Evolutionary conservation across 768 basidiomycete genomes (phyloP), one percentile per base, ranked within the genome.

Genomic region (Tulasnella sp.): DNA sequence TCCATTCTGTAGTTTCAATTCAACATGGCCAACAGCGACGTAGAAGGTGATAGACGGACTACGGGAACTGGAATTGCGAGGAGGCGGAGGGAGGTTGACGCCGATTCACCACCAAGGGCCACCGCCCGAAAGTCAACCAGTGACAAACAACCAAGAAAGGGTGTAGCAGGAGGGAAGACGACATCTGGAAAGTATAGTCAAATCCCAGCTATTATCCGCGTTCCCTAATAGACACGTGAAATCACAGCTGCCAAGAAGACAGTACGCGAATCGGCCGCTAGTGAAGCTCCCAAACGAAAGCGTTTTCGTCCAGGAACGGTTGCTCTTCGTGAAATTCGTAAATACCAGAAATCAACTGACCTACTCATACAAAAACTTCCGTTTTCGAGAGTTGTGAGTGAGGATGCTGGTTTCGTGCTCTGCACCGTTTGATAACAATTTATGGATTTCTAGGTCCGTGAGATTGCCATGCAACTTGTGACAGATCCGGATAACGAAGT

Each of bases 331-430:
- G 91, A 96, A 69, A 93, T 96, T 45, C 75, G 92, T 59, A 87
- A 83, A 63, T 96, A 95, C 65, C 91, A 96, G 64, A 88, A 86
- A 64, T 83, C 80, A 59, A 95, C 91, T 5, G 90, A 92, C 62
- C 70, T 95, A 37, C 70, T 96, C 54, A 68, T 96, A 52, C 76
- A 77, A 57, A 93, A 84, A 64, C 73, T 95, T 37, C 91, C 91
- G 0, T 96, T 96, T 63, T 84, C 88, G 41, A 85, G 91, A 59
- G 70, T 95, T 60, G 91, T 95, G 59, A 61, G 84, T 75, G 15
- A 10, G 22, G 16, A 25, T 19, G 0, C 16, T 13, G 20, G 43
- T 16, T 22, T 24, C 20, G 27, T 45, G 8, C 32, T 15, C 49
- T 16, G 35, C 3, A 22, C 31, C 31, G 12, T 35, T 29, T 8